Base-by-base conservation (phyloP, 2,329 filamentous ascomycete genomes). In the Ascochyta viciae-villosae region DNA sequence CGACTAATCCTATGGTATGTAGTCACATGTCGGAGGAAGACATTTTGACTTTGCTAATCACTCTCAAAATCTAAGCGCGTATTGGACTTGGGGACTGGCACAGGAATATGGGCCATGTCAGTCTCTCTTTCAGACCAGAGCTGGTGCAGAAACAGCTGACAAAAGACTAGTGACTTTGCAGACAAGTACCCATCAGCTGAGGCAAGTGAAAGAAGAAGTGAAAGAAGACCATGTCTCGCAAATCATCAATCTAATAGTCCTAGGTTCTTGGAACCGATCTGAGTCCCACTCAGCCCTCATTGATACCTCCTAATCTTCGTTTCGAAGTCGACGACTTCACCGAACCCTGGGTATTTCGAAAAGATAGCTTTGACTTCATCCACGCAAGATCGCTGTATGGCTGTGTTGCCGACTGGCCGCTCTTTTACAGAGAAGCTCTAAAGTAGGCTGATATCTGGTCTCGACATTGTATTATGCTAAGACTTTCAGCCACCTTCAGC, bases 31-130 rank as follows among this genome's bases (percentile, higher is more conserved):
- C 4, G 31, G 38, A 33, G 2, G 19, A 15, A 31, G 19, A 38
- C 16, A 16, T 27, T 1, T 24, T 3, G 12, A 35, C 33, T 26
- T 58, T 37, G 53, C 27, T n/a, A 13, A 38, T 26, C 8, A 2
- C 19, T 26, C 15, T 33, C 1, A n/a, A 1, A 57, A 60, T 24
- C 10, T 13, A n/a, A 67, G 64, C 68, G 70, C 16, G 72, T 79
- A 13, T 61, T 80, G 27, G 77, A 80, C 49, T 57, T 79, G 8
- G 77, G 76, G 6, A 78, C 76, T 10, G 78, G 78, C 13, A 80
- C 66, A 40, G 77, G 77, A 1, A 75, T 77, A 23, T 79, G 76
- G 76, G 76, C 76, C 6, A 73, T 79, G 67, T 70, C 34, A 40
- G 61, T 63, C 38, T 40, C 12, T 38, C 13, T 6, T 56, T 22